Conservation (phyloP, 2,329 filamentous ascomycete species). For the Thermothelomyces thermophilus region DNA sequence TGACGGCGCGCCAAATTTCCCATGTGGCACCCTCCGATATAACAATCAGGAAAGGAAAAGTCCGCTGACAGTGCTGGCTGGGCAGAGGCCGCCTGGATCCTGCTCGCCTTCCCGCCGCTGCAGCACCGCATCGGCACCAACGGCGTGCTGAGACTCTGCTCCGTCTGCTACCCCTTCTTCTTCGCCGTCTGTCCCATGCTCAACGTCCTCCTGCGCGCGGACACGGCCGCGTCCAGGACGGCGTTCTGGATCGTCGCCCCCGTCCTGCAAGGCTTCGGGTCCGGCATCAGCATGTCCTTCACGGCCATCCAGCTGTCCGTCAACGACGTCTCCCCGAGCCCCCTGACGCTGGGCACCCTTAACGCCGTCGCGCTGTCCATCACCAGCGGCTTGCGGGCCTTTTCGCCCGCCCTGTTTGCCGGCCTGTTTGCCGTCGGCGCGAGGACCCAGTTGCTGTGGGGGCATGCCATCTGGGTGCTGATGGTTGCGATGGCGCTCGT, state of each 20-base stretch:
- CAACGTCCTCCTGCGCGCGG: conserved; percentile 49
- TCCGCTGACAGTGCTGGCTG: no score
- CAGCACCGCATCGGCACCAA: conserved; percentile 62
- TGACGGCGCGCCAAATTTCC: no score
- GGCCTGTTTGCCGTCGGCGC: conserved; percentile 64
- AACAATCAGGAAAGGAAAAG: no score
- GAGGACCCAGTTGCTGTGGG: conserved; percentile 52
- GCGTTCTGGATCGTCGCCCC: conserved; percentile 53
- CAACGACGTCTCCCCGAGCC: conserved; percentile 65
- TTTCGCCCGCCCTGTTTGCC: conserved; percentile 60
- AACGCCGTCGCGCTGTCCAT: conserved; percentile 63
- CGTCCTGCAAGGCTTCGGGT: conserved; percentile 45
- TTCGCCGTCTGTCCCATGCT: conserved; percentile 48
- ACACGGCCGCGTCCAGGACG: conserved; percentile 30
- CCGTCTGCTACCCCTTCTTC: conserved; percentile 55
- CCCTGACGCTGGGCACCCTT: conserved; percentile 59
- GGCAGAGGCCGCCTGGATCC: conserved; percentile 58
- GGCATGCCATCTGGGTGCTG: conserved; percentile 61
- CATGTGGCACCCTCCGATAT: no score
- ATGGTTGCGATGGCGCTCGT: conserved; percentile 36
- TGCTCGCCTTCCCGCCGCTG: conserved; percentile 61
- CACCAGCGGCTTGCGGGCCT: conserved; percentile 54
- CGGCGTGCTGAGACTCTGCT: conserved; percentile 54
- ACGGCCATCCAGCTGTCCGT: conserved; percentile 66
- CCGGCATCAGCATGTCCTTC: conserved; percentile 61